Percentiles rank a stretch among this genome's conserved stretches.
Evolutionary conservation across 2,329 filamentous ascomycete genomes (phyloP).

Genomic region (Furcasterigmium furcatum): DNA sequence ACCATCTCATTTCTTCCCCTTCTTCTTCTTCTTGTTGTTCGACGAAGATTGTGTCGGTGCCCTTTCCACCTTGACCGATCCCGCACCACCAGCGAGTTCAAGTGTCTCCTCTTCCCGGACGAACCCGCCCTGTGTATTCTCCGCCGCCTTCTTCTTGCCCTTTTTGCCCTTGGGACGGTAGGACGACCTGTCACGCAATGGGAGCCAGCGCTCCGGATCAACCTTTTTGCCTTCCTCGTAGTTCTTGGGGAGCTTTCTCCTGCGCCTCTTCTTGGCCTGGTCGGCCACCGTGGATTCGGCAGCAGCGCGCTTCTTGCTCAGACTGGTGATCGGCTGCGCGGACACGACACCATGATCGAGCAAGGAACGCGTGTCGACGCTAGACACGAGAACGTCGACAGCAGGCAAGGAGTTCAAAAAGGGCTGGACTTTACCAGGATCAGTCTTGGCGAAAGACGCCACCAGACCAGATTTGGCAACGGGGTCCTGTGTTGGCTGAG

Average conservation of each 20-base stretch:
- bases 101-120: constrained; percentile 71
- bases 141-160: constrained; percentile 76
- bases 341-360: constrained; percentile 63
- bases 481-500: constrained; percentile 62
- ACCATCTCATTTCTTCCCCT: constrained; percentile 52
- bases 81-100: constrained; percentile 60
- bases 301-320: constrained; percentile 46
- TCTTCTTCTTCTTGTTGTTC: constrained; percentile 48
- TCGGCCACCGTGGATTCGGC: constrained; percentile 11
- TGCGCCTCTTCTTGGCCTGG: constrained; percentile 42
- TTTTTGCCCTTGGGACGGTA: constrained; percentile 92
- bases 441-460: constrained; percentile 68
- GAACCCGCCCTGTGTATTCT: constrained; percentile 80
- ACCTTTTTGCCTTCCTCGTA: constrained; percentile 75
- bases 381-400: constrained; percentile 57
- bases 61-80: constrained; percentile 62
- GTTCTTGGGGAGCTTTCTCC: constrained; percentile 66
- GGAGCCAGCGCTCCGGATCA: constrained; percentile 91
- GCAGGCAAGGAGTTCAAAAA: constrained; percentile 57
- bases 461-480: constrained; percentile 80
- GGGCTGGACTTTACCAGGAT: constrained; percentile 52
- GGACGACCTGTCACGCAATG: constrained; percentile 80
- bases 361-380: constrained; percentile 59
- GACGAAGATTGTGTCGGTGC: constrained; percentile 30
- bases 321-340: constrained; percentile 33